A percentile compares a stretch with the other conserved stretches of the same genome.
Conservation (phyloP, 352 stramenopile genomes). For the Phytophthora agathidicida region DNA sequence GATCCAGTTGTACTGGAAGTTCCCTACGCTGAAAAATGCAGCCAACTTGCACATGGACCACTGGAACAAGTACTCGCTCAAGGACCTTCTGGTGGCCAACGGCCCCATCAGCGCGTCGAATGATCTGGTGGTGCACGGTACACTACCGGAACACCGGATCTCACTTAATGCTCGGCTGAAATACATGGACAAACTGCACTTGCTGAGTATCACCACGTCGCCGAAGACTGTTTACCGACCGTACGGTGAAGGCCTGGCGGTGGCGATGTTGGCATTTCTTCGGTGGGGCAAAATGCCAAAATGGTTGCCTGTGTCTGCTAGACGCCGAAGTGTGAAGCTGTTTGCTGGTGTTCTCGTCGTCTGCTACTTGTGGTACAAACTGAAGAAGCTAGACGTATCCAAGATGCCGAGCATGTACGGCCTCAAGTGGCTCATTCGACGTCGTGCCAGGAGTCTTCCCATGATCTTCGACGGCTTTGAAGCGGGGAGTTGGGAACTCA, state of each 20-base stretch:
- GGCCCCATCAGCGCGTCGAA: conserved; percentile 42
- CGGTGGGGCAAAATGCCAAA: conserved; percentile 27
- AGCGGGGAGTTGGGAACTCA: conserved; percentile 64
- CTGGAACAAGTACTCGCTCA: conserved; percentile 46
- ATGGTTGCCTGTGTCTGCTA: conserved; percentile 22
- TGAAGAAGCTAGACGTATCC: conserved; percentile 63
- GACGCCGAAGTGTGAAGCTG: conserved; percentile 7
- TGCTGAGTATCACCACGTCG: conserved; percentile 78
- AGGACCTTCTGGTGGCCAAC: conserved; percentile 36
- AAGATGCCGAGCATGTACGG: conserved; percentile 65
- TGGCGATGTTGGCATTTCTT: conserved; percentile 28
- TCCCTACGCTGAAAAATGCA: conserved; percentile 47
- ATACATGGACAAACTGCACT: conserved; percentile 65
- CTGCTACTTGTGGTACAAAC: conserved; percentile 35
- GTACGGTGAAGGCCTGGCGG: conserved; percentile 27
- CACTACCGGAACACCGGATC: conserved; percentile 53
- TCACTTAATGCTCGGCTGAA: conserved; percentile 52
- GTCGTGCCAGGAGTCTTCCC: conserved; percentile 49
- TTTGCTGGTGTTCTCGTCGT: conserved; percentile 26
- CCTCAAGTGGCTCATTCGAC: conserved; percentile 69
- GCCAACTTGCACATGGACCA: conserved; percentile 68
- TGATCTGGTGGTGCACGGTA: conserved; percentile 58
- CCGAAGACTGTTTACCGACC: conserved; percentile 51
- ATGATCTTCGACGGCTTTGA: conserved; percentile 76
- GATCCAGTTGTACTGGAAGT: conserved; percentile 44